phyloP scores from a whole-genome alignment of 495 filamentous ascomycete species.

The Hypoxylon crocopeplum region DNA sequence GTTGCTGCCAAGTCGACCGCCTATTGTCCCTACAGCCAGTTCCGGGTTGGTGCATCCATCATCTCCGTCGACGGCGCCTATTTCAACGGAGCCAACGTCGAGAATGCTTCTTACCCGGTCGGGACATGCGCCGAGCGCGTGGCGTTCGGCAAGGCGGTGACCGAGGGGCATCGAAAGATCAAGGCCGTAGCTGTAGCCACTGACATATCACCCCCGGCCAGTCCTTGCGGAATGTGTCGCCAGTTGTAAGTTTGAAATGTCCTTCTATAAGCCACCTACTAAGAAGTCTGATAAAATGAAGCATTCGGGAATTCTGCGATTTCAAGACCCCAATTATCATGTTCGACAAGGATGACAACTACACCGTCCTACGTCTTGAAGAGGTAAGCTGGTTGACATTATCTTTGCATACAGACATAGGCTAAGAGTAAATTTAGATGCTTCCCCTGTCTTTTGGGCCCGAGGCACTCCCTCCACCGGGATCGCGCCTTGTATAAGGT shows the following conservation, averaged over 20 bases:
- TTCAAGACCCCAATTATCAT: conserved; percentile 81
- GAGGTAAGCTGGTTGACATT: conserved; percentile 60
- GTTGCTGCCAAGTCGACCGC: conserved; percentile 73
- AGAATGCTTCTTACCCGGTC: conserved; percentile 93
- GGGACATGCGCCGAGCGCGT: conserved; percentile 93
- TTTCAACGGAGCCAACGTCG: conserved; percentile 84
- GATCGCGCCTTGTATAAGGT: conserved; percentile 9
- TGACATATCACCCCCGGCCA: conserved; percentile 74
- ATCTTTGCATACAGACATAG: conserved; percentile 2
- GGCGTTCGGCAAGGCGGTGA: conserved; percentile 81
- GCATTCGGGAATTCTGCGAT: conserved; percentile 80
- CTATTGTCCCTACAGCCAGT: conserved; percentile 93
- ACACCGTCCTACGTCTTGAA: conserved; percentile 72
- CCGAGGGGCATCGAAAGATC: conserved; percentile 70
- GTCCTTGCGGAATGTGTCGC: conserved; percentile 75
- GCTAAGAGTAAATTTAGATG: conserved; percentile 52
- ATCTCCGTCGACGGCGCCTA: conserved; percentile 68
- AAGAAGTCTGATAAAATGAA: conserved; percentile 36
- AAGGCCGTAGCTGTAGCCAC: conserved; percentile 87
- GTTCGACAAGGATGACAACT: conserved; percentile 79
- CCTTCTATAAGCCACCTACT: background rate
- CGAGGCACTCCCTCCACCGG: conserved; percentile 54
- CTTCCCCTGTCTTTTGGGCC: conserved; percentile 79
- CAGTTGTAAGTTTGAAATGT: conserved; percentile 56
- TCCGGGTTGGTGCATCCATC: conserved; percentile 86